Evolutionary conservation across 768 basidiomycete species (phyloP), one percentile per base, ranked within the genome.

Genomic region (Naematelia aurantialba): DNA sequence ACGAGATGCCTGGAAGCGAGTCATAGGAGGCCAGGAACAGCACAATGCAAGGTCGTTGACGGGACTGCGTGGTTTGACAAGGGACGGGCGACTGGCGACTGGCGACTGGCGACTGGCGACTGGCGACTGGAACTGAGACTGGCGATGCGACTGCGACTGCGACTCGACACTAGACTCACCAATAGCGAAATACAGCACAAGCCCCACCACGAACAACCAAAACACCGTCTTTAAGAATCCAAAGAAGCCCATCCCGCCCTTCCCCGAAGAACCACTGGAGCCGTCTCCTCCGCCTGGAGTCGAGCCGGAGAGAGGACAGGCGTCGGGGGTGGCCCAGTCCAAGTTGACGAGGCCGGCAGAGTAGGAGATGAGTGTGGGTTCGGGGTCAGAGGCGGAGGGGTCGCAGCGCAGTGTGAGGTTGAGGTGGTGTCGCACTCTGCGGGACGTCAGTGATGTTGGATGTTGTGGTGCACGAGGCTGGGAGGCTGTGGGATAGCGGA

Each of bases 151-250:
- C n/a, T n/a, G n/a, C n/a, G n/a, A n/a, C n/a, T n/a, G n/a, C n/a
- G n/a, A n/a, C n/a, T n/a, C n/a, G n/a, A n/a, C n/a, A n/a, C n/a
- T n/a, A n/a, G 27, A 68, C 71, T 56, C 53, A 75, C 74, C 76
- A 24, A 77, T 65, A 4, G 59, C 71, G 59, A 74, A 75, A 44
- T 75, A 75, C 5, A 59, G 42, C 10, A 74, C 48, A 10, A 77
- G 55, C 0, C 63, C 72, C 5, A 71, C 22, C 3, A 77, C 29
- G 1, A 19, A 34, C 22, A 73, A 31, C 75, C 75, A 77, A 45
- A 77, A 77, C 5, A 71, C 31, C 46, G 70, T 63, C 34, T 72
- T 70, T 49, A 78, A 53, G 55, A 77, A 76, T 2, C 69, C 69
- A 22, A 55, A 71, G 57, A 78, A 72, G 8, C 73, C 74, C 14